These are phyloP conservation scores for Populus trichocarpa DNA, from an alignment of 441 rosid species.

Conservation along the genomic window DNA sequence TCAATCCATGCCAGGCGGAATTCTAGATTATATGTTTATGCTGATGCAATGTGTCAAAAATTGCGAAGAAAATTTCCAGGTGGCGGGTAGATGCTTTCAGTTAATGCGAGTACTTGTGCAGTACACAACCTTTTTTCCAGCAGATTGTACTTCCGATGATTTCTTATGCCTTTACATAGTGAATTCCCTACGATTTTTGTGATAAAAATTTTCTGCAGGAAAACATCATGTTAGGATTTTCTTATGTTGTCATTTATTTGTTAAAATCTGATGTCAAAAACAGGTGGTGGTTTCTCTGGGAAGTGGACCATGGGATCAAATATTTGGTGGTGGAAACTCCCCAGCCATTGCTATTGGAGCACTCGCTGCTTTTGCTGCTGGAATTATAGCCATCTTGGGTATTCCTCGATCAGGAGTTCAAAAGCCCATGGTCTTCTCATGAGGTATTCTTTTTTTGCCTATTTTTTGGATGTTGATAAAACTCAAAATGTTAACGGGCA, in stretches of 20 bases:
- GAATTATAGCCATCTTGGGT: constrained; percentile 81
- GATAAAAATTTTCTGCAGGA: background rate
- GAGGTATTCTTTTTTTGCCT: constrained; percentile 43
- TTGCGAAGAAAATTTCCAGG: background rate
- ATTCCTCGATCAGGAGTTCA: constrained; percentile 72
- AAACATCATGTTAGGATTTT: background rate
- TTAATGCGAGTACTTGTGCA: background rate
- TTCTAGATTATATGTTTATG: background rate
- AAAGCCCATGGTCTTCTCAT: constrained; percentile 54
- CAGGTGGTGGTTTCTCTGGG: constrained; percentile 87
- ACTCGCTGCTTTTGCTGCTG: constrained; percentile 63
- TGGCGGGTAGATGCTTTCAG: background rate
- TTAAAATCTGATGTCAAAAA: constrained; percentile 6
- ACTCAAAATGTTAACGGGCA: constrained; percentile 10
- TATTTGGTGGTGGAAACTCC: constrained; percentile 94
- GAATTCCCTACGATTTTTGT: background rate
- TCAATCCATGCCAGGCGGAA: background rate
- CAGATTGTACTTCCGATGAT: background rate
- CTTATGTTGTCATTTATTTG: background rate
- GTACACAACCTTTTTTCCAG: background rate
- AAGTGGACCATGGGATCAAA: constrained; percentile 95
- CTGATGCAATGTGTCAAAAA: background rate
- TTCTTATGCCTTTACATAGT: background rate
- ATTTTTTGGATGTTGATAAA: constrained; percentile 18
- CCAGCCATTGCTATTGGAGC: constrained; percentile 89